A percentile compares a stretch with the other conserved stretches of the same genome.
These are phyloP conservation scores for Saprolegnia parasitica DNA, from an alignment of 352 stramenopile genomes.

Conservation along the genomic window DNA sequence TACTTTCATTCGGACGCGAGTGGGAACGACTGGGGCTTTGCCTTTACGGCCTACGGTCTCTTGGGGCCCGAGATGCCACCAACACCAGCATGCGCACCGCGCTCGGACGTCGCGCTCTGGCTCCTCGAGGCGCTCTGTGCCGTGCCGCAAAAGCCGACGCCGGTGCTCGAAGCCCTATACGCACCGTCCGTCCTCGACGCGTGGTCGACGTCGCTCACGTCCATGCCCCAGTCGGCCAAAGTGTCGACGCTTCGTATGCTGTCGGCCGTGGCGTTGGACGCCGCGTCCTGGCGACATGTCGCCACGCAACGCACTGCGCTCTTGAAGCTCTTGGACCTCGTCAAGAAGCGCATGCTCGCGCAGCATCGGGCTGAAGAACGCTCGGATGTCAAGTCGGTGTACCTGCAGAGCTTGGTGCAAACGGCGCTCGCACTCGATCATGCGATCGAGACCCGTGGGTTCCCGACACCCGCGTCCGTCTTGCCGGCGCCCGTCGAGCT, in stretches of 20 bases:
- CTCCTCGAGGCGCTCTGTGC: constrained; percentile 21
- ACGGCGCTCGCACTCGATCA: constrained; percentile 55
- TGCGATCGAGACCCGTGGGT: constrained; percentile 40
- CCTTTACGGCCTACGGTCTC: constrained; percentile 69
- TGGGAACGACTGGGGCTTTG: constrained; percentile 88
- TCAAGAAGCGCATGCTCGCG: constrained; percentile 48
- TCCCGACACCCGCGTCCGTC: background rate
- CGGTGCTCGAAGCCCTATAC: constrained; percentile 31
- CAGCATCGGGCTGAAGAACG: constrained; percentile 49
- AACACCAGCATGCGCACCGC: too few species aligned
- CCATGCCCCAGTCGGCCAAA: constrained; percentile 45
- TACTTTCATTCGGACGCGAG: constrained; percentile 79
- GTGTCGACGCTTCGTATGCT: constrained; percentile 40
- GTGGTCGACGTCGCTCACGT: constrained; percentile 35
- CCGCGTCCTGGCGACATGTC: constrained; percentile 38
- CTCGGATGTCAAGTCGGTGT: constrained; percentile 52
- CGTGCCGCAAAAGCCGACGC: constrained; percentile 4
- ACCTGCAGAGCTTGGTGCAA: constrained; percentile 55
- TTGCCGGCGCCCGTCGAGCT: constrained; percentile 27
- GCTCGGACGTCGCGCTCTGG: constrained; percentile 28
- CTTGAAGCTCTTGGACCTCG: constrained; percentile 33
- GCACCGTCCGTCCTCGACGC: constrained; percentile 38
- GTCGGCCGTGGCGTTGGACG: constrained; percentile 38
- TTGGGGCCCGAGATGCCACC: constrained; percentile 39
- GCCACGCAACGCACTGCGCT: constrained; percentile 39